phyloP scores from a whole-genome alignment of 2,329 filamentous ascomycete genomes.

The Didymella arachidicola region DNA sequence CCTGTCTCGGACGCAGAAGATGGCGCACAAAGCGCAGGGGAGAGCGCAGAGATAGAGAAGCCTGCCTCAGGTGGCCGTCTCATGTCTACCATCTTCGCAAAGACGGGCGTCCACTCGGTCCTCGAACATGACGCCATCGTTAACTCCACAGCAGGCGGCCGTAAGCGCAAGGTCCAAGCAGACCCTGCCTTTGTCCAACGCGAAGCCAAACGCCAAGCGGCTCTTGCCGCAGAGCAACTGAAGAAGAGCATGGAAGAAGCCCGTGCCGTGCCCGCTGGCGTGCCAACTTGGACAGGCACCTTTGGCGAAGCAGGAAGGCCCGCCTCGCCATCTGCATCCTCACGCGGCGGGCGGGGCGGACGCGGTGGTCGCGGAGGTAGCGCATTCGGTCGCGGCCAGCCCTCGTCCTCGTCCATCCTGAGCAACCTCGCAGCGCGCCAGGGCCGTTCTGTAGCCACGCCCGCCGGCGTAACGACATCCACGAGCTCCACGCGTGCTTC shows the following conservation, averaged over 20 bases:
- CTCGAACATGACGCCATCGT: slow-evolving; percentile 94
- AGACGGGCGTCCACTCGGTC: slow-evolving; percentile 85
- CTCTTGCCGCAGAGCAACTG: slow-evolving; percentile 78
- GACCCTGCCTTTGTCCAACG: slow-evolving; percentile 80
- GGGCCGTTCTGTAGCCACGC: slow-evolving; percentile 31
- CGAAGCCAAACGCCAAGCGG: slow-evolving; percentile 81
- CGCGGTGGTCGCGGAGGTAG: slow-evolving; percentile 32
- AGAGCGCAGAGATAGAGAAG: slow-evolving; percentile 27
- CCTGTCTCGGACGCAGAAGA: slow-evolving; percentile 37
- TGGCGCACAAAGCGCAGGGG: slow-evolving; percentile 23
- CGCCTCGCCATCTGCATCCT: slow-evolving; percentile 44
- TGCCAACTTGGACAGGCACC: slow-evolving; percentile 92
- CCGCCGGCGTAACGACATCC: slow-evolving; percentile 20
- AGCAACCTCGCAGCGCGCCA: slow-evolving; percentile 55
- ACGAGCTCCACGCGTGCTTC: slow-evolving; percentile 36
- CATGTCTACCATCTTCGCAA: slow-evolving; percentile 87
- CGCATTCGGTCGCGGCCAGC: slow-evolving; percentile 49
- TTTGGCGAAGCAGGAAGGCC: slow-evolving; percentile 78
- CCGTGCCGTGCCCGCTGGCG: slow-evolving; percentile 76
- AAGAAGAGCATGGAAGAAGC: slow-evolving; percentile 76
- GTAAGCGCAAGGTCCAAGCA: slow-evolving; percentile 71
- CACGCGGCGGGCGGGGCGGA: slow-evolving; percentile 52
- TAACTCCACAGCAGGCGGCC: slow-evolving; percentile 51
- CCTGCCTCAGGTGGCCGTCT: slow-evolving; percentile 66
- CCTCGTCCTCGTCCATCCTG: slow-evolving; percentile 53